Conservation (phyloP, 192 early-diverging fungal genomes). For the Podochytrium sp. region DNA sequence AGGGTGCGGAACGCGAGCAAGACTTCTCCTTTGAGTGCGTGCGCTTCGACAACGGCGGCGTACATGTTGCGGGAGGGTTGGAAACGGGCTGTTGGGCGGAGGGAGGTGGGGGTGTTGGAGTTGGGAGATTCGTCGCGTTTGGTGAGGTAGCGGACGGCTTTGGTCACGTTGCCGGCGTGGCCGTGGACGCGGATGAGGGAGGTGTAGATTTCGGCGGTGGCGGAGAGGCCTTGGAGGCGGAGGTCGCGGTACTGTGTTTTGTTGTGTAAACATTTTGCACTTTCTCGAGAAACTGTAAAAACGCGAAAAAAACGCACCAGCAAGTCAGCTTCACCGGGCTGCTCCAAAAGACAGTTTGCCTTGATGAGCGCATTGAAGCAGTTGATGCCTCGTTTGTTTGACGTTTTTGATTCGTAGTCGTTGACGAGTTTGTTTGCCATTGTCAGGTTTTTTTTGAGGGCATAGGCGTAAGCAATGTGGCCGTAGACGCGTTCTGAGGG, state of each 20-base stretch:
- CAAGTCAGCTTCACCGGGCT: conserved; percentile 12
- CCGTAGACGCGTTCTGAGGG: conserved; percentile 8
- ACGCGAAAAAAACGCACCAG: neutral
- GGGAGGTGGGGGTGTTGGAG: neutral
- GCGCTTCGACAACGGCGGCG: neutral
- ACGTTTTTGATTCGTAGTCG: conserved; percentile 1
- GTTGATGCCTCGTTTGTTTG: neutral
- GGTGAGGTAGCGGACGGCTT: neutral
- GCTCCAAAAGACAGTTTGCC: neutral
- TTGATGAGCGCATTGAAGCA: conserved; percentile 10
- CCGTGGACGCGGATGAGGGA: neutral
- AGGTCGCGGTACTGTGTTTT: conserved; percentile 20
- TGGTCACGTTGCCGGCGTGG: conserved; percentile 4
- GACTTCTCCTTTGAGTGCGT: conserved; percentile 14
- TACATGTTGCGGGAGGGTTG: conserved; percentile 10
- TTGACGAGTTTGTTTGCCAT: conserved; percentile 7
- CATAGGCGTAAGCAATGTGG: neutral
- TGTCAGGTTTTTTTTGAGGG: neutral
- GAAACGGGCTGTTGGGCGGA: neutral
- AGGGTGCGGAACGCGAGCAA: neutral
- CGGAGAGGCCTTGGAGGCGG: conserved; percentile 9
- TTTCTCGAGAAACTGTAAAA: neutral
- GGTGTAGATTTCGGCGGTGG: neutral
- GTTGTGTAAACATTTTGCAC: neutral
- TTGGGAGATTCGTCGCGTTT: conserved; percentile 1